Percentiles rank a stretch among this genome's conserved stretches.
These are phyloP conservation scores for Chlamydomonas schloesseri DNA, from an alignment of 139 green algal species.

Conservation along the genomic window DNA sequence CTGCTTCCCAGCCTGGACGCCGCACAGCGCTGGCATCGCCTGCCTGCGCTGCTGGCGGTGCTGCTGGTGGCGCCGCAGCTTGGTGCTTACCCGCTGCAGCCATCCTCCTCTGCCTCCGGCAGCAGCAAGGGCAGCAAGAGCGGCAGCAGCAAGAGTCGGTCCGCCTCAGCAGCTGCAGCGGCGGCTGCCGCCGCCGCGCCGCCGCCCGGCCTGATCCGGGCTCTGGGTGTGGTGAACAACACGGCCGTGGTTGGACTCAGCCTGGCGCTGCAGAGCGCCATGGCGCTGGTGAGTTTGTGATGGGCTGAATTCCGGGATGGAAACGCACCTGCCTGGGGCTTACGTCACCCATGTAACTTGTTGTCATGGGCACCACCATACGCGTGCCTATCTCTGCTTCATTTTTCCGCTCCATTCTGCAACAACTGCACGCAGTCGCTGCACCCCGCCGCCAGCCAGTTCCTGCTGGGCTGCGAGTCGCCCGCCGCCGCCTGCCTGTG, in stretches of 20 bases:
- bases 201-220: too few species aligned
- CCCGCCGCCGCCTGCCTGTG: conserved; percentile 24
- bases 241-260: not conserved
- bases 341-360: not conserved
- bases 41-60: conserved; percentile 31
- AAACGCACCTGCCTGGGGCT: too few species aligned
- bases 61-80: not conserved
- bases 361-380: too few species aligned
- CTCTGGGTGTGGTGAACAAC: not conserved
- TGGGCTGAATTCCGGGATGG: too few species aligned
- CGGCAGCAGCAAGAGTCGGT: not conserved
- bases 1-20: conserved; percentile 2
- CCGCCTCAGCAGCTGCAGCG: not conserved
- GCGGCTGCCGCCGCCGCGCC: too few species aligned
- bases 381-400: too few species aligned
- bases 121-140: not conserved
- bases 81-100: too few species aligned
- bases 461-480: conserved; percentile 27
- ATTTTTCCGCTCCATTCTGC: too few species aligned
- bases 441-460: conserved; percentile 27
- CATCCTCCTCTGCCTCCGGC: too few species aligned
- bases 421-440: not conserved
- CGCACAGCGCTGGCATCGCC: conserved; percentile 19
- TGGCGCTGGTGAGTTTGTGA: not conserved
- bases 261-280: conserved; percentile 5